Conservation (phyloP, 768 basidiomycete species). For the Boletus rubescentipes region DNA sequence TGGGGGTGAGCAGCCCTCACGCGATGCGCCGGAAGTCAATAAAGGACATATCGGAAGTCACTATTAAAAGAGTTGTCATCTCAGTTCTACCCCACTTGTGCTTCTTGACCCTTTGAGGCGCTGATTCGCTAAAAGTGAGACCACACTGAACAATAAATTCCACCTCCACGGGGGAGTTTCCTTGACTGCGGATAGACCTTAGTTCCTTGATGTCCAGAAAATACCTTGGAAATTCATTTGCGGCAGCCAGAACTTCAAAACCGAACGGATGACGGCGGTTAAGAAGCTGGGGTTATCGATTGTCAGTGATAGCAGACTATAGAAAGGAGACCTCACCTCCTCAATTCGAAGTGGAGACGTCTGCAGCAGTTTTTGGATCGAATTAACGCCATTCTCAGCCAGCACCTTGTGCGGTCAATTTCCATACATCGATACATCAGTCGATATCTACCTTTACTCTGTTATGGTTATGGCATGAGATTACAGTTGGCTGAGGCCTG, state of each 20-base stretch:
- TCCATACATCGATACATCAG: not conserved
- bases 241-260: slow-evolving; percentile 58
- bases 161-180: slow-evolving; percentile 53
- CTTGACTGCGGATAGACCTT: slow-evolving; percentile 40
- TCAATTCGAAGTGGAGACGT: slow-evolving; percentile 65
- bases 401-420: slow-evolving; percentile 53
- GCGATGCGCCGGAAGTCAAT: slow-evolving; percentile 79
- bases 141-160: slow-evolving; percentile 60
- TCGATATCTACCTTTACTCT: slow-evolving; percentile 27
- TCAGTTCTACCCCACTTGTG: slow-evolving; percentile 44
- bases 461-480: not conserved
- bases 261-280: slow-evolving; percentile 79
- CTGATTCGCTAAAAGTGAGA: slow-evolving; percentile 35
- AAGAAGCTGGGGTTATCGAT: slow-evolving; percentile 49
- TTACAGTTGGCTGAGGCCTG: not conserved
- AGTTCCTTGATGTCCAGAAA: slow-evolving; percentile 50
- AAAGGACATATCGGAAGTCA: slow-evolving; percentile 73
- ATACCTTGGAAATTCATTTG: slow-evolving; percentile 68
- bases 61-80: slow-evolving; percentile 69
- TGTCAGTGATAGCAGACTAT: slow-evolving; percentile 3
- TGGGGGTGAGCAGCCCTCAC: slow-evolving; percentile 42
- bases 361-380: slow-evolving; percentile 53
- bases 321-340: slow-evolving; percentile 39
- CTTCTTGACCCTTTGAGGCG: slow-evolving; percentile 44
- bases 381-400: slow-evolving; percentile 68